Base-by-base conservation (phyloP, 768 basidiomycete species). In the Auricularia sp. region DNA sequence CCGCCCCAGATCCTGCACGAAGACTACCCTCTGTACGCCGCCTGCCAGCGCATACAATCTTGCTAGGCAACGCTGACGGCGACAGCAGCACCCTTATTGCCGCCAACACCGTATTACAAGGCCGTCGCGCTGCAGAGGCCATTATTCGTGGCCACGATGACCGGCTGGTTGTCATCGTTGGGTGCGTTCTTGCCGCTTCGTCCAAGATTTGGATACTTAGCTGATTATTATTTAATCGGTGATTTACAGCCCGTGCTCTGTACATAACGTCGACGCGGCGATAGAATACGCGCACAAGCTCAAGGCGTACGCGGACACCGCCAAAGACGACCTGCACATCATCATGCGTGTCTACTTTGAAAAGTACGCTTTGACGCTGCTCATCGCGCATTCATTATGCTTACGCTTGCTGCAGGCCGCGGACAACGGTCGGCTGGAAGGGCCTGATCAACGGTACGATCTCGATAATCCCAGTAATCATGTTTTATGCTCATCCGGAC, bases 281-380 rank as follows among this genome's bases (percentile, higher is more conserved):
- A 73, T 91, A 35, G 92, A 92, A 71, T 97, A 98, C 72, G 96
- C 94, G 35, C 82, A 82, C 63, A 80, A 87, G 62, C 81, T 98
- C 56, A 83, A 82, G 65, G 83, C 78, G 44, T 98, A 98, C 72
- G 90, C 94, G 5, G 88, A 94, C 44, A 75, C 76, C 11, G 85
- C 90, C 56, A 85, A 85, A 71, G 87, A 91, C 11, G 97, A 98
- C 69, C 82, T 99, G 37, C 83, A 89, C 75, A 97, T 99, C 71
- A 81, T 98, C 69, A 98, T 98, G 96, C 88, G 94, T 34, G 94
- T 98, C 69, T 98, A 99, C 80, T 99, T 98, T 72, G 96, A 98
- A 71, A 98, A 98, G 77, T 70, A 24, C 54, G 64, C 63, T 44
- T 64, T 13, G n/a, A 14, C 21, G 24, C 24, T 1, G 24, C 24